These are phyloP conservation scores for Monilinia laxa DNA, from an alignment of 2,329 filamentous ascomycete genomes.

Conservation along the genomic window DNA sequence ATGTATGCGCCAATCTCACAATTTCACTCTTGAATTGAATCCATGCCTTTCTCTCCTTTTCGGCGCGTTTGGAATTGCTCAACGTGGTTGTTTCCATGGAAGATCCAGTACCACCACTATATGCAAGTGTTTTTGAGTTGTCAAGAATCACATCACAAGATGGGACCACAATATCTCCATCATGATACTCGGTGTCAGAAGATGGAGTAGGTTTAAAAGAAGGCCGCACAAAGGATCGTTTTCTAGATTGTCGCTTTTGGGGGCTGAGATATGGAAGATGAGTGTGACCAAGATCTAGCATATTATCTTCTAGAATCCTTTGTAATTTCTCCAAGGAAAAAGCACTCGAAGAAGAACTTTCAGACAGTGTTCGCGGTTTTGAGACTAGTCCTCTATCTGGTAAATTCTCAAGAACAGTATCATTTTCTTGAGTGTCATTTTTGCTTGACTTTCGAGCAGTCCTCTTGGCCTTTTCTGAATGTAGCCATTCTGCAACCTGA, in stretches of 20 bases:
- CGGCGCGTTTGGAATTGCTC: slow-evolving; percentile 48
- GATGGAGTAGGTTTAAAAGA: slow-evolving; percentile 49
- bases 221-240: slow-evolving; percentile 29
- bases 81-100: slow-evolving; percentile 44
- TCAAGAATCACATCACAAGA: slow-evolving; percentile 82
- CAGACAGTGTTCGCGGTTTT: slow-evolving; percentile 51
- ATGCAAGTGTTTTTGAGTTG: slow-evolving; percentile 84
- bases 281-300: slow-evolving; percentile 44
- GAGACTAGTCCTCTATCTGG: slow-evolving; percentile 24
- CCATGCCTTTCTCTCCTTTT: slow-evolving; percentile 77
- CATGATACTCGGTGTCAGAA: slow-evolving; percentile 82
- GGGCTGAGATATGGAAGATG: slow-evolving; percentile 33
- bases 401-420: slow-evolving; percentile 15
- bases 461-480: slow-evolving; percentile 72
- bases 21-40: slow-evolving; percentile 88
- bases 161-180: slow-evolving; percentile 80
- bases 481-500: slow-evolving; percentile 80
- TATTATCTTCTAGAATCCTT: slow-evolving; percentile 70
- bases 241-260: slow-evolving; percentile 30
- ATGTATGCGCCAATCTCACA: slow-evolving; percentile 81
- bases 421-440: slow-evolving; percentile 33
- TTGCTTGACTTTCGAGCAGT: slow-evolving; percentile 53
- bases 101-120: slow-evolving; percentile 53
- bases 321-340: slow-evolving; percentile 79
- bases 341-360: slow-evolving; percentile 65